These are phyloP conservation scores for Boletus semigastroideus DNA, from an alignment of 1,284 basidiomycete genomes.

Conservation along the genomic window DNA sequence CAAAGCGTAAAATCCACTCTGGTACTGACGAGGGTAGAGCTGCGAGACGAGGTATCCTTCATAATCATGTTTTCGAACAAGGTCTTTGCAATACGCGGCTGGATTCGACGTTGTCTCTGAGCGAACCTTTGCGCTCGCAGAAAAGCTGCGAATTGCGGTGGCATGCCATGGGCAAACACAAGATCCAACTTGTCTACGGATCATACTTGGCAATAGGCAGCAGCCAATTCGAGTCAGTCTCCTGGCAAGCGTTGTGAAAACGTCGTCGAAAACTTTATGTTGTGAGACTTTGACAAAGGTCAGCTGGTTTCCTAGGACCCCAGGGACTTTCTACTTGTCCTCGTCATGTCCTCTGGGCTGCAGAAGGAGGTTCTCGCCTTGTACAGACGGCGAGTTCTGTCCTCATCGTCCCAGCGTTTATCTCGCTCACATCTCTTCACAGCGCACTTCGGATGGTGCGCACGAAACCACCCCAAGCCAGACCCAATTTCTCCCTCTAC, in stretches of 20 bases:
- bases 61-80: conserved; percentile 76
- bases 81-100: conserved; percentile 59
- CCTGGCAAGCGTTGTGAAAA: conserved; percentile 25
- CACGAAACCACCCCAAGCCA: conserved; percentile 58
- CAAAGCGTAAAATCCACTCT: conserved; percentile 77
- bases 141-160: conserved; percentile 14
- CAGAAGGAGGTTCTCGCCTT: conserved; percentile 69
- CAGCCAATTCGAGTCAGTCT: conserved; percentile 8
- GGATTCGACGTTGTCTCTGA: conserved; percentile 40
- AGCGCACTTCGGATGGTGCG: conserved; percentile 74
- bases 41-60: conserved; percentile 78
- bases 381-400: conserved; percentile 60
- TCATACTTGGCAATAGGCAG: conserved; percentile 13
- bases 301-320: no score
- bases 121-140: conserved; percentile 4
- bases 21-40: conserved; percentile 69
- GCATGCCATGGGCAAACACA: conserved; percentile 6
- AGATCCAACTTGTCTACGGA: conserved; percentile 11
- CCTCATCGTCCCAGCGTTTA: neutral
- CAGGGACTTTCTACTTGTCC: no score
- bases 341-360: conserved; percentile 45
- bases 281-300: no score
- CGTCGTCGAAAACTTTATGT: conserved; percentile 3
- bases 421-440: conserved; percentile 8
- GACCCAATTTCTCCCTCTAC: conserved; percentile 63